Evolutionary conservation across 2,329 filamentous ascomycete species (phyloP).

Genomic region (Fusarium udum): DNA sequence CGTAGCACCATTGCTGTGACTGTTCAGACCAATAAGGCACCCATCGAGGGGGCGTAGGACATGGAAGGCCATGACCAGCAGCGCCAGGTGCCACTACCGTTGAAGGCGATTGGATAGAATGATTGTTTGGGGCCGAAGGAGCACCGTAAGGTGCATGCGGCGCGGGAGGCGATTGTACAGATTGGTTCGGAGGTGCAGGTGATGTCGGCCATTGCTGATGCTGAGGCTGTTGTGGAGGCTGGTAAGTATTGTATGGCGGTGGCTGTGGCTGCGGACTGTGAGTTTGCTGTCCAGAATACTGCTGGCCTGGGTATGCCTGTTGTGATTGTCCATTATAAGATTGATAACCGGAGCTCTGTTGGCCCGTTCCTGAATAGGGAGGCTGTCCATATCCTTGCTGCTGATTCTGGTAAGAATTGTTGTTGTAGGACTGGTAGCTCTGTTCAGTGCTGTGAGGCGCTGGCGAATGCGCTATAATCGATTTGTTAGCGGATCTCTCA

Average conservation of each 20-base stretch:
- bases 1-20: constrained; percentile 25
- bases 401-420: background rate
- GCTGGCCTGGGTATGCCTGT: background rate
- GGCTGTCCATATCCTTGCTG: constrained; percentile 3
- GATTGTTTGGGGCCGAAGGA: rapidly evolving
- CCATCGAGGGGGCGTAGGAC: constrained; percentile 25
- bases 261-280: constrained; percentile 4
- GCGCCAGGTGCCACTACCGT: background rate
- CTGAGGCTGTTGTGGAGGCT: background rate
- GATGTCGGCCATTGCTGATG: background rate
- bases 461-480: background rate
- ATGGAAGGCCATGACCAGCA: background rate
- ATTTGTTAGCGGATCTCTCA: background rate
- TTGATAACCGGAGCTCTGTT: constrained; percentile 2
- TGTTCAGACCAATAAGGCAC: constrained; percentile 36
- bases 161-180: background rate
- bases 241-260: background rate
- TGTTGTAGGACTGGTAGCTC: background rate
- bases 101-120: background rate
- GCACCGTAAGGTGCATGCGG: rapidly evolving
- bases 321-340: background rate
- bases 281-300: background rate
- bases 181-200: background rate
- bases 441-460: background rate
- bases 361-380: background rate